phyloP scores from a whole-genome alignment of 495 filamentous ascomycete genomes.

The Daldinia concentrica region DNA sequence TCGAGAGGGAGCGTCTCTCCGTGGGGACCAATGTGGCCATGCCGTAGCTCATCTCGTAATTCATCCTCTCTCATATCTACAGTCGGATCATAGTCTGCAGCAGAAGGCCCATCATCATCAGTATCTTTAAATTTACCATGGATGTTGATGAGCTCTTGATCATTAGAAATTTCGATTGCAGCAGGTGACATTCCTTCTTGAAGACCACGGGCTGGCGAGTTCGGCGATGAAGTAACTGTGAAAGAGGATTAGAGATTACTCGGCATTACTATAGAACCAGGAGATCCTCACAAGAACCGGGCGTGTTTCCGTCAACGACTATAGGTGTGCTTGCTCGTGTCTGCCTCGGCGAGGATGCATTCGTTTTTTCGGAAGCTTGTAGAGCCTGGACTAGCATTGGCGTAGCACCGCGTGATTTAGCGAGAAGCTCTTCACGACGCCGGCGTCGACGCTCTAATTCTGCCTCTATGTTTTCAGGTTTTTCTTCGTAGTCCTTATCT shows the following conservation, averaged over 20 bases:
- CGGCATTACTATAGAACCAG: neutral
- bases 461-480: slow-evolving; percentile 76
- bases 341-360: slow-evolving; percentile 63
- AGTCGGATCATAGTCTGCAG: slow-evolving; percentile 95
- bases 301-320: slow-evolving; percentile 52
- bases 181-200: slow-evolving; percentile 56
- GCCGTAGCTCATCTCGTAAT: slow-evolving; percentile 71
- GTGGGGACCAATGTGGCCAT: slow-evolving; percentile 59
- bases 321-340: slow-evolving; percentile 54
- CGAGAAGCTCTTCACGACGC: slow-evolving; percentile 86
- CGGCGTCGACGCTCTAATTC: slow-evolving; percentile 87
- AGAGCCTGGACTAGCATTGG: slow-evolving; percentile 82
- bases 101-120: slow-evolving; percentile 80
- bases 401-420: slow-evolving; percentile 78
- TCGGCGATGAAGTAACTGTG: slow-evolving; percentile 47
- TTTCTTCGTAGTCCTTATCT: slow-evolving; percentile 55
- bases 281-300: slow-evolving; percentile 51
- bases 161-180: slow-evolving; percentile 57
- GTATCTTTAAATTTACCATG: slow-evolving; percentile 59
- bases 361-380: slow-evolving; percentile 66
- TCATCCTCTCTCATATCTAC: slow-evolving; percentile 91
- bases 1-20: slow-evolving; percentile 49
- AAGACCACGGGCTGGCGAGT: slow-evolving; percentile 47
- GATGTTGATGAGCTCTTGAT: slow-evolving; percentile 72
- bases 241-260: slow-evolving; percentile 34